Conservation (phyloP, 176 grass and related monocot species). For the sorghum (Sorghum bicolor) region DNA sequence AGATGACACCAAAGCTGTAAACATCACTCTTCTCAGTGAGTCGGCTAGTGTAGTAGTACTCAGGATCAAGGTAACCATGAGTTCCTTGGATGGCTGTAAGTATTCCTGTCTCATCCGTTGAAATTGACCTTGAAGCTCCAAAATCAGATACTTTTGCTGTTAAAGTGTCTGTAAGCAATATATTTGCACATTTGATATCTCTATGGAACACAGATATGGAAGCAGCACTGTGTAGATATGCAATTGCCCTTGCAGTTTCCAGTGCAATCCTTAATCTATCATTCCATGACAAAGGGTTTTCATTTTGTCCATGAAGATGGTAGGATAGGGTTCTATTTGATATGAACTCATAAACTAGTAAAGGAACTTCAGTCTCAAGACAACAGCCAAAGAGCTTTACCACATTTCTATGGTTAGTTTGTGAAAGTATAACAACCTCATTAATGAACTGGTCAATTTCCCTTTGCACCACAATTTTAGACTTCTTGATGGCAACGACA, state of each 20-base stretch:
- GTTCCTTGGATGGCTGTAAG: constrained; percentile 34
- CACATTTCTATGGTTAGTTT: constrained; percentile 47
- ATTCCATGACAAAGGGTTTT: constrained; percentile 29
- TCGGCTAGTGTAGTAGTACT: constrained; percentile 37
- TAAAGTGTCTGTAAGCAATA: constrained; percentile 39
- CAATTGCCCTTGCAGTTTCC: constrained; percentile 41
- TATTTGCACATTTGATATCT: constrained; percentile 51
- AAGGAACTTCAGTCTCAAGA: constrained; percentile 44
- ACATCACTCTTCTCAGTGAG: constrained; percentile 39
- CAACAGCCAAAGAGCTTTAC: constrained; percentile 40
- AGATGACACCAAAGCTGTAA: constrained; percentile 33
- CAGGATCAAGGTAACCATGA: constrained; percentile 38
- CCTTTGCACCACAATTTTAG: constrained; percentile 37
- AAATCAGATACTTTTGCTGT: constrained; percentile 37
- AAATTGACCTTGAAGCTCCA: constrained; percentile 42
- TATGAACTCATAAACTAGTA: constrained; percentile 53
- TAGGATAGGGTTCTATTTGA: constrained; percentile 36
- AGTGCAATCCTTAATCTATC: constrained; percentile 44
- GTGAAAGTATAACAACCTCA: constrained; percentile 53
- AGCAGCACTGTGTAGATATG: constrained; percentile 37
- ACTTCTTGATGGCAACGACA: constrained; percentile 50
- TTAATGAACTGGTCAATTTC: constrained; percentile 56
- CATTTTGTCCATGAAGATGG: constrained; percentile 30
- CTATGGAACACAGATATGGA: constrained; percentile 50
- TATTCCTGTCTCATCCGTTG: constrained; percentile 21